Base-by-base conservation (phyloP, 2,329 filamentous ascomycete genomes). In the Aspergillus felis region DNA sequence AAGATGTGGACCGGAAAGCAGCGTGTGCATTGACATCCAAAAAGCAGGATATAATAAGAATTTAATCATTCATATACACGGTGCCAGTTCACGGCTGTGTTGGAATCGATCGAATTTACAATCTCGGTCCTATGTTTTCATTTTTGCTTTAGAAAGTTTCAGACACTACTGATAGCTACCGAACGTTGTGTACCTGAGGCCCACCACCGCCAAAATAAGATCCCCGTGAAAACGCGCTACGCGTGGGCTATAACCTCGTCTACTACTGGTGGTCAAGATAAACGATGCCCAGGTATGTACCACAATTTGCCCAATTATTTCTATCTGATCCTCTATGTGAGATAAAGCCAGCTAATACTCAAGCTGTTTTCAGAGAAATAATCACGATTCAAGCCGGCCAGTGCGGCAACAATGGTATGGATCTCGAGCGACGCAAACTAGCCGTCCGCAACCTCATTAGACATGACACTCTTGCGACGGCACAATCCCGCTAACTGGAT, bases 371-470 rank as follows among this genome's bases (percentile, higher is more conserved):
- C 68, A 97, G 94, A 78, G 94, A 99, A 85, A 99, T 99, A 71
- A 99, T 99, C 78, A 99, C 95, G 61, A 89, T 99, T 69, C 94
- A 99, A 80, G 93, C 95, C 64, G 94, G 94, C 84, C 94, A 97
- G 79, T 97, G 94, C 84, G 94, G 93, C 84, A 97, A 97, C 81
- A 97, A 92, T 86, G 93, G 92, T 96, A 74, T 82, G 90, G 41
- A 59, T 53, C 32, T 54, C 42, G 27, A 28, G 48, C 89, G 56
- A 53, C 55, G 51, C 52, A 48, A 54, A 54, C 53, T 61, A 60
- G 58, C 66, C 61, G 57, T 64, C 58, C 56, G 61, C 54, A 58
- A 42, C 57, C 57, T 56, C 55, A 50, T 28, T 32, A 28, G 49
- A 17, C 22, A 24, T 24, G 44, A 32, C 27, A 9, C 20, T 41